A percentile compares a stretch with the other conserved stretches of the same genome.
These are phyloP conservation scores for Alternaria rosae DNA, from an alignment of 2,329 filamentous ascomycete species.

Conservation along the genomic window DNA sequence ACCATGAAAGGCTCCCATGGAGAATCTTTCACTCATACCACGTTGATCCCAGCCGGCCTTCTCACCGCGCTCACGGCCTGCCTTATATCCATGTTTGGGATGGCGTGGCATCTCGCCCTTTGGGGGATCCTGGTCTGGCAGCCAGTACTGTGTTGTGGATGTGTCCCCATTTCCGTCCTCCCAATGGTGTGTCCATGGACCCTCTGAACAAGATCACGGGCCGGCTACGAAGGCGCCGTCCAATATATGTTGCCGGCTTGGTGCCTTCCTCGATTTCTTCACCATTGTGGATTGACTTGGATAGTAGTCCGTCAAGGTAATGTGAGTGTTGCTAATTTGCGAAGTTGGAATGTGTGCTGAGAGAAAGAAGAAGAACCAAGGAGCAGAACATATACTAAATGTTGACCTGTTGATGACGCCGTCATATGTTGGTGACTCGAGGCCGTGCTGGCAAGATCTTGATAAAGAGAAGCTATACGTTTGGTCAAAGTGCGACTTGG, in stretches of 20 bases:
- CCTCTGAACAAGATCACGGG: background rate
- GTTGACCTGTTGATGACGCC: background rate
- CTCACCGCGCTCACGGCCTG: background rate
- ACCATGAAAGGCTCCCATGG: background rate
- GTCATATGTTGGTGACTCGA: background rate
- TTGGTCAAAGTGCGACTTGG: background rate
- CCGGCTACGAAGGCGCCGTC: background rate
- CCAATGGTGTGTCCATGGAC: constrained; percentile 1
- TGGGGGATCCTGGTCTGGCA: background rate
- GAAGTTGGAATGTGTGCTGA: background rate
- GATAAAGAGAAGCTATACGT: background rate
- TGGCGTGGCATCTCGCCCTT: background rate
- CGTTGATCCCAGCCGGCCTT: background rate
- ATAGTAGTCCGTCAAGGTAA: background rate
- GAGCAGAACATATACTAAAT: background rate
- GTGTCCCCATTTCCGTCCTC: background rate
- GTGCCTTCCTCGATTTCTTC: background rate
- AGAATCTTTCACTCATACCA: background rate
- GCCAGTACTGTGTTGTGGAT: background rate
- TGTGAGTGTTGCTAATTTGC: background rate
- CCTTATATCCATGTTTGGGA: background rate
- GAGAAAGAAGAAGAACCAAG: background rate
- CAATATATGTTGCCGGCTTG: background rate
- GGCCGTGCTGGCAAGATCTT: background rate
- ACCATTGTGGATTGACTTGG: background rate